These are phyloP conservation scores for Avena eriantha DNA, from an alignment of 176 grass and related monocot species.

Conservation along the genomic window DNA sequence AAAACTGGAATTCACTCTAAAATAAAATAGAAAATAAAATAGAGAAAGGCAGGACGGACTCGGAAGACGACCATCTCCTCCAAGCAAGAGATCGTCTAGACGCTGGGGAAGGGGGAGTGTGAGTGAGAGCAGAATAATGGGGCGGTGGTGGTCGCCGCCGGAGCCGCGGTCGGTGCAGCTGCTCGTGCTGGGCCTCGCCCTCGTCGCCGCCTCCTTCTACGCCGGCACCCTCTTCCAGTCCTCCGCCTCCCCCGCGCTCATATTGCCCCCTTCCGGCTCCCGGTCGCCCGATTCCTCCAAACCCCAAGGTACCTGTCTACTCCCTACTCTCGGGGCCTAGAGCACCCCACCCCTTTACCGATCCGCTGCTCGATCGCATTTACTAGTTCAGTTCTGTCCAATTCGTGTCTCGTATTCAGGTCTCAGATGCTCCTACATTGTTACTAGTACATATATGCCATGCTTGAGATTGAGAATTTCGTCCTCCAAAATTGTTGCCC, in stretches of 20 bases:
- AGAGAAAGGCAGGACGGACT: not conserved
- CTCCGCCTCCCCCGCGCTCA: constrained; percentile 38
- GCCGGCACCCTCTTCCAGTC: constrained; percentile 74
- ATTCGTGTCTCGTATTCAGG: not conserved
- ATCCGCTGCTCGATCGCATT: constrained; percentile 27
- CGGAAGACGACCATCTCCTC: not conserved
- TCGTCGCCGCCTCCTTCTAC: constrained; percentile 77
- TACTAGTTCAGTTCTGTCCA: not conserved
- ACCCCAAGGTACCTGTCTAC: constrained; percentile 35
- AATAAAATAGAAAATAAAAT: not conserved
- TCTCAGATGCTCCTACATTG: not conserved
- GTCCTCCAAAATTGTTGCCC: not conserved
- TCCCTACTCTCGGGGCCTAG: not conserved
- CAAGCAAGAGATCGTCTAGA: constrained; percentile 31
- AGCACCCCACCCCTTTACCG: not conserved
- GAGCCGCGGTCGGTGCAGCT: constrained; percentile 63
- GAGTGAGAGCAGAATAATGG: constrained; percentile 39
- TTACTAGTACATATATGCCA: not conserved
- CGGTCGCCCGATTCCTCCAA: constrained; percentile 29
- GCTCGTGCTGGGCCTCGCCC: constrained; percentile 61
- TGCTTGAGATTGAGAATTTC: not conserved
- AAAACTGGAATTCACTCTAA: too few relatives aligned
- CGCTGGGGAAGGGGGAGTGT: not conserved
- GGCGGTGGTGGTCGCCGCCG: constrained; percentile 52
- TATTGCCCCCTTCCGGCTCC: constrained; percentile 25